phyloP scores from a whole-genome alignment of 2,329 filamentous ascomycete species.

The Hyphodiscus sp. region DNA sequence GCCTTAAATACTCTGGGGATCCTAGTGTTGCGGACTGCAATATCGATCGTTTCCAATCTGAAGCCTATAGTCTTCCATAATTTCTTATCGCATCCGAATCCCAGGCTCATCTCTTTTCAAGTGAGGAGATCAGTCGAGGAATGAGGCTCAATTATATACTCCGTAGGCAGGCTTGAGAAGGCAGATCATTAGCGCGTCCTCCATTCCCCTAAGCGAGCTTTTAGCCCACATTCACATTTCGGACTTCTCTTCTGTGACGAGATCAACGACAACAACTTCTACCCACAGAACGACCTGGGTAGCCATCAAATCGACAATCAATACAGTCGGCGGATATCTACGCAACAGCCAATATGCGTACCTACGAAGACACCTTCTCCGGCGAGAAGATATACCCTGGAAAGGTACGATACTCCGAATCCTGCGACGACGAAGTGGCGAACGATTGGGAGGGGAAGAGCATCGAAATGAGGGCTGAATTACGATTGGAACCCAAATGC shows the following conservation, averaged over 20 bases:
- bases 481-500: slow-evolving; percentile 13
- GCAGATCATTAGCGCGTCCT: too few species aligned
- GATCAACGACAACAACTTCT: slow-evolving; percentile 17
- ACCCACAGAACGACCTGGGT: slow-evolving; percentile 18
- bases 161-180: too few species aligned
- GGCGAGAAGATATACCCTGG: slow-evolving; percentile 74
- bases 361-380: slow-evolving; percentile 71
- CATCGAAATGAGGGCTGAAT: slow-evolving; percentile 5
- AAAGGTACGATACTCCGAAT: slow-evolving; percentile 52
- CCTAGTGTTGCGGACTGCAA: neutral
- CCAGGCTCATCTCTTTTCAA: neutral
- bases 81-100: neutral
- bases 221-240: neutral
- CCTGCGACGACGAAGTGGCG: slow-evolving; percentile 15
- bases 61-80: neutral
- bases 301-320: slow-evolving; percentile 22
- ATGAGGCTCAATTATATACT: neutral
- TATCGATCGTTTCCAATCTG: neutral
- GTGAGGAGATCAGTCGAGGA: too few species aligned
- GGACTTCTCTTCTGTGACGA: slow-evolving; percentile 9
- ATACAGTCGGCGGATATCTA: slow-evolving; percentile 21
- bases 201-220: slow-evolving; percentile 6
- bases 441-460: slow-evolving; percentile 4
- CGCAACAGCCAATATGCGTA: slow-evolving; percentile 30
- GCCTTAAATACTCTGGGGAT: too few species aligned